phyloP scores from a whole-genome alignment of 2,329 filamentous ascomycete species.

The Calonectria pauciramosa region DNA sequence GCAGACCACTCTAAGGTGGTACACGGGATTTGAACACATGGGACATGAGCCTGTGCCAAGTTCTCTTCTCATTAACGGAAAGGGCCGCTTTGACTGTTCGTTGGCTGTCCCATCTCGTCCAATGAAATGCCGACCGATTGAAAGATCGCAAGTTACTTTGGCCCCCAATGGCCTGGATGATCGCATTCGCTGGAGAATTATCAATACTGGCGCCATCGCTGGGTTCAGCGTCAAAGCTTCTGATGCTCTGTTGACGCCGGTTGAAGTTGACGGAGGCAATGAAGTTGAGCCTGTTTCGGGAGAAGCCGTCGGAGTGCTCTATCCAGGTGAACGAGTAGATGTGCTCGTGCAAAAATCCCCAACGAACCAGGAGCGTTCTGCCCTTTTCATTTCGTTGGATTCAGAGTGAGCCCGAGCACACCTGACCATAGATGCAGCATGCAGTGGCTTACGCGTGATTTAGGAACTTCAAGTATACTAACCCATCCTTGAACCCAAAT shows the following conservation, averaged over 20 bases:
- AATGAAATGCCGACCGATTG: conserved; percentile 14
- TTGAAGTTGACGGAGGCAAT: conserved; percentile 3
- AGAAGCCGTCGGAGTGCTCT: not conserved
- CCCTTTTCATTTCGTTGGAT: not conserved
- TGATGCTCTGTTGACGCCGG: not conserved
- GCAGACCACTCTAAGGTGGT: conserved; percentile 44
- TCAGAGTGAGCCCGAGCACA: not conserved
- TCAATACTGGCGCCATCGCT: conserved; percentile 9
- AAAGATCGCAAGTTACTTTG: not conserved
- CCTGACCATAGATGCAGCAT: not conserved
- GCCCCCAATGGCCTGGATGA: not conserved
- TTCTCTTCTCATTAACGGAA: conserved; percentile 53
- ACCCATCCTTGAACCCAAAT: not conserved
- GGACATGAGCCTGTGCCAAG: conserved; percentile 57
- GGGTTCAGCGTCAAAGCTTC: not conserved
- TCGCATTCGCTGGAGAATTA: not conserved
- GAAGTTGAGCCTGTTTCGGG: not conserved
- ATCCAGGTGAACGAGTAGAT: conserved; percentile 8
- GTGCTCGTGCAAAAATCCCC: not conserved
- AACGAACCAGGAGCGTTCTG: not conserved
- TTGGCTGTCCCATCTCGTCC: conserved; percentile 45
- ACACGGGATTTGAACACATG: conserved; percentile 47
- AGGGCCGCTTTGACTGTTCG: conserved; percentile 48
- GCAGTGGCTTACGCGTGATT: not conserved
- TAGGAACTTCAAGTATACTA: not conserved